A percentile compares a stretch with the other conserved stretches of the same genome.
Evolutionary conservation across 768 basidiomycete genomes (phyloP).

Genomic region (Epithele typhae): DNA sequence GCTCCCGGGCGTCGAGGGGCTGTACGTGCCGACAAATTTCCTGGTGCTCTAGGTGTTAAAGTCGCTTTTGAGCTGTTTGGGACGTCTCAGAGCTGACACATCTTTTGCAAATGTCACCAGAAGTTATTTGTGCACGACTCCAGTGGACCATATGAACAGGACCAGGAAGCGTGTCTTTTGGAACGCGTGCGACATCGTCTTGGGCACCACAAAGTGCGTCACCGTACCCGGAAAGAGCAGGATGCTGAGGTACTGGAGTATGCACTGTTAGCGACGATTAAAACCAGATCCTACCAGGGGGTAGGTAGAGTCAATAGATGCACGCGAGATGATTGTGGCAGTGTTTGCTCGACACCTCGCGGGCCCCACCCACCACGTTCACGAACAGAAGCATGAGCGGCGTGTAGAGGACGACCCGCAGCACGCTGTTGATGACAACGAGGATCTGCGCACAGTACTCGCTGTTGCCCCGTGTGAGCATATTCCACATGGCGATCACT

Average conservation of each 20-base stretch:
- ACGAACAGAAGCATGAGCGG: slow-evolving; percentile 73
- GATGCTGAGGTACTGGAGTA: slow-evolving; percentile 73
- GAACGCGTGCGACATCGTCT: slow-evolving; percentile 39
- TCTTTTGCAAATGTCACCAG: no score
- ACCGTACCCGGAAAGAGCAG: slow-evolving; percentile 66
- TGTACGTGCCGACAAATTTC: no score
- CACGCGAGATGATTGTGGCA: slow-evolving; percentile 58
- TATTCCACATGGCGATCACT: slow-evolving; percentile 52
- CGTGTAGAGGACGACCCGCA: slow-evolving; percentile 76
- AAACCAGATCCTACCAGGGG: no score
- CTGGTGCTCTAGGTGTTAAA: no score
- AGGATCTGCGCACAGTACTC: slow-evolving; percentile 43
- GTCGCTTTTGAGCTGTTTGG: no score
- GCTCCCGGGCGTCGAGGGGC: no score
- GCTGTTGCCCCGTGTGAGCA: slow-evolving; percentile 15
- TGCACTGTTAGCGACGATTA: background rate
- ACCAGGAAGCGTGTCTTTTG: slow-evolving; percentile 62
- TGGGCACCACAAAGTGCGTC: slow-evolving; percentile 58
- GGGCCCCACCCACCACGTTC: slow-evolving; percentile 54
- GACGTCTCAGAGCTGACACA: no score
- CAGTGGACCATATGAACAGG: slow-evolving; percentile 60
- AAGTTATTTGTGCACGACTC: no score
- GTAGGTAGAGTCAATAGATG: slow-evolving; percentile 25
- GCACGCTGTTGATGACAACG: slow-evolving; percentile 72
- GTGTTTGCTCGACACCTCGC: slow-evolving; percentile 23